phyloP scores from a whole-genome alignment of 345 rosid genomes.

The Balakata baccata region DNA sequence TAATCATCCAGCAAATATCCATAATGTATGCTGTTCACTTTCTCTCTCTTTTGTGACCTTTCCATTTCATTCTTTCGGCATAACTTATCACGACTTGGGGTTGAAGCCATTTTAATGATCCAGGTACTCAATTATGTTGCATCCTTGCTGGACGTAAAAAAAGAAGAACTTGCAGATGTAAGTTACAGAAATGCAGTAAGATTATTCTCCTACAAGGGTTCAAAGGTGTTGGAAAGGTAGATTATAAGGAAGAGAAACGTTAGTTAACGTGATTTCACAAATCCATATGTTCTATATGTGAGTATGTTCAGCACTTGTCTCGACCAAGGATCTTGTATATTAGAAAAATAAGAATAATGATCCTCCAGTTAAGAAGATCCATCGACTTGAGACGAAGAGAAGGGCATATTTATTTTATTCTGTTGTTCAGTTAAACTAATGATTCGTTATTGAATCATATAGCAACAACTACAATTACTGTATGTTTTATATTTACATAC shows the following conservation, averaged over 20 bases:
- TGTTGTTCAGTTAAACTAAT: too few relatives aligned
- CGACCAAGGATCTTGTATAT: too few relatives aligned
- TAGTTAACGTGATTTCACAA: too few relatives aligned
- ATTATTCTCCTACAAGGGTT: slow-evolving; percentile 61
- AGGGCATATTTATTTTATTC: too few relatives aligned
- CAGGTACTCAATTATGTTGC: slow-evolving; percentile 72
- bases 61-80: background rate
- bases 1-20: slow-evolving; percentile 90
- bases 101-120: background rate
- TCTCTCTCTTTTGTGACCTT: background rate
- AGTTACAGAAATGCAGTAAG: slow-evolving; percentile 58
- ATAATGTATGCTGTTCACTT: slow-evolving; percentile 36
- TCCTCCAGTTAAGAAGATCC: too few relatives aligned
- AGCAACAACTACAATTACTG: too few relatives aligned
- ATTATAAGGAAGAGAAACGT: background rate
- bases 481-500: too few relatives aligned
- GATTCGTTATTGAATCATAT: too few relatives aligned
- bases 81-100: background rate
- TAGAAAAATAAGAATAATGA: too few relatives aligned
- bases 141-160: slow-evolving; percentile 51
- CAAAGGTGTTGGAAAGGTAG: slow-evolving; percentile 19
- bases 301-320: too few relatives aligned
- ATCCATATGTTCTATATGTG: too few relatives aligned
- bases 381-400: too few relatives aligned
- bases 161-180: slow-evolving; percentile 63